Conservation (phyloP, 2,329 filamentous ascomycete species). For the Nemania sp. region DNA sequence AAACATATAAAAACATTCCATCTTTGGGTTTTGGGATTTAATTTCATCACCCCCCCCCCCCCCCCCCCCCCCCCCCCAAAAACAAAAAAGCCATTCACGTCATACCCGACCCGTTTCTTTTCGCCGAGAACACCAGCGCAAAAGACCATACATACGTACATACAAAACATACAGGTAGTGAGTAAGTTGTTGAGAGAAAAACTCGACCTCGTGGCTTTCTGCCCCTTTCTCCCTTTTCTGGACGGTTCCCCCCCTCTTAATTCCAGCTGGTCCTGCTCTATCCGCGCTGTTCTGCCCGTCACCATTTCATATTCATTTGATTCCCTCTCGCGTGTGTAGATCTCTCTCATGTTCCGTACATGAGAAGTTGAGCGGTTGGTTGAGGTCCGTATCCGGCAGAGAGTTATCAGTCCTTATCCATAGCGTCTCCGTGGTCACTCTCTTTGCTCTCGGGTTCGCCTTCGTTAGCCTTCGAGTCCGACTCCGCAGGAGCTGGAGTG, state of each 20-base stretch:
- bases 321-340: not conserved
- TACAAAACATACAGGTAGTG: not conserved
- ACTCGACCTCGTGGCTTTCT: not conserved
- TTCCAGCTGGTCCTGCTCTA: slow-evolving; percentile 5
- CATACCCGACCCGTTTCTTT: slow-evolving; percentile 12
- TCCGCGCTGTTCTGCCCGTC: not conserved
- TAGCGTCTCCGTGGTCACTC: slow-evolving; percentile 17
- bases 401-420: slow-evolving; percentile 22
- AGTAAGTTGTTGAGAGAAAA: not conserved
- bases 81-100: not conserved
- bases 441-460: slow-evolving; percentile 10
- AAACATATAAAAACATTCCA: too few relatives aligned
- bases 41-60: too few relatives aligned
- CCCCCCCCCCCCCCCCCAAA: not conserved
- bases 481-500: slow-evolving; percentile 1
- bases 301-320: not conserved
- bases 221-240: not conserved
- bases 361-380: not conserved
- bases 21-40: too few relatives aligned
- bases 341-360: not conserved
- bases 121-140: slow-evolving; percentile 10
- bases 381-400: not conserved
- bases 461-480: not conserved
- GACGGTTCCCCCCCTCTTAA: not conserved
- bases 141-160: not conserved